Evolutionary conservation across 2,329 filamentous ascomycete species (phyloP), one percentile per base, ranked within the genome.

Genomic region (Fonsecaea erecta): DNA sequence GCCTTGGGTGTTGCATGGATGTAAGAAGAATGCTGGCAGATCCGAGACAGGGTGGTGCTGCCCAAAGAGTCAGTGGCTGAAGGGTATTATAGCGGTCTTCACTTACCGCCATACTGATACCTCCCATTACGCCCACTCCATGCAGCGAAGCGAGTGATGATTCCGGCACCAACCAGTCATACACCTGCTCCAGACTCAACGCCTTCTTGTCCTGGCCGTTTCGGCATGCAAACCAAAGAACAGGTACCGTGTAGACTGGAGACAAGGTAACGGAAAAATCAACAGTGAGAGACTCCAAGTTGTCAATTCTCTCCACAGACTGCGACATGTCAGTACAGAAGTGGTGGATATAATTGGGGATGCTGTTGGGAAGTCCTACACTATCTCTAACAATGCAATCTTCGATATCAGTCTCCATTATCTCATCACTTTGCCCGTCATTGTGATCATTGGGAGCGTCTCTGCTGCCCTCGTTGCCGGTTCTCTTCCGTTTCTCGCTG

Each of bases 1-100:
- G 70, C 94, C 90, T 62, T 90, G 90, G 8, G 95, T 91, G 75
- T 91, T 87, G 79, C 95, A 98, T 26, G 95, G 94, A 79, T 99
- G 95, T 72, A 98, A 85, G 78, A 97, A 97, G 78, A 94, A 97
- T 56, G 88, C 86, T 46, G 93, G 92, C 64, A 88, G 78, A 60
- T 90, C 90, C 64, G 88, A 91, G 65, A 91, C 78, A 59, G 95
- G 94, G 82, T 98, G 93, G 77, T 96, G 88, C 87, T 94, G 78
- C 75, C 12, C 5, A 21, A 67, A 72, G 73, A 70, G 70, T 71
- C 61, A 71, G 61, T 34, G 68, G 46, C 53, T 46, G 60, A 24
- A 26, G 26, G 11, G 58, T 65, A 66, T 62, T 63, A 55, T 70
- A 14, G 18, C 12, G 18, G 26, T n/a, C 14, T 32, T 34, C 30